These are phyloP conservation scores for Candida maesae DNA, from an alignment of 805 yeast genomes.

Conservation along the genomic window DNA sequence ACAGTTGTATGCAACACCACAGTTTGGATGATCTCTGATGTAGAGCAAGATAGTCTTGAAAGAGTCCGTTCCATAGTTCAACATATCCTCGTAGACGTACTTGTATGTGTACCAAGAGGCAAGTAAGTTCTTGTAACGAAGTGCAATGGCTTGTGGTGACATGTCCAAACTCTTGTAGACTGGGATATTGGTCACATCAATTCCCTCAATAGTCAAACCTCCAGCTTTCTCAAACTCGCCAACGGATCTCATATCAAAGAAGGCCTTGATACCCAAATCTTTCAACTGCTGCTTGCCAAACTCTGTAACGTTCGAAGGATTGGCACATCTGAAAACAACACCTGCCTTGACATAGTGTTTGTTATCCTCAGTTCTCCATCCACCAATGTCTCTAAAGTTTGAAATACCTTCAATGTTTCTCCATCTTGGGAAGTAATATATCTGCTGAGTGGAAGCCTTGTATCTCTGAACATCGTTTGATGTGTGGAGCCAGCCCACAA, in stretches of 20 bases:
- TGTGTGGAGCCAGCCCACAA: conserved; percentile 46
- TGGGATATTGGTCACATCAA: conserved; percentile 50
- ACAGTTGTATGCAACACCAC: conserved; percentile 64
- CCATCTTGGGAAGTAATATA: conserved; percentile 52
- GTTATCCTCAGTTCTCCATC: conserved; percentile 45
- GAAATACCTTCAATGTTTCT: conserved; percentile 60
- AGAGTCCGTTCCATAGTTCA: conserved; percentile 44
- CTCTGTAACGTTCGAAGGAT: conserved; percentile 47
- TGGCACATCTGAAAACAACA: conserved; percentile 60
- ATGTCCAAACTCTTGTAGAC: conserved; percentile 50
- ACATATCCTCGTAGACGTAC: conserved; percentile 56
- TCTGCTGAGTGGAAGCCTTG: conserved; percentile 30
- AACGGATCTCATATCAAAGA: conserved; percentile 67
- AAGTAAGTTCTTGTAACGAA: conserved; percentile 49
- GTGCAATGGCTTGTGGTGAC: conserved; percentile 62
- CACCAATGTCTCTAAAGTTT: conserved; percentile 81
- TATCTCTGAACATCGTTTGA: conserved; percentile 54
- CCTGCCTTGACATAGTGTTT: conserved; percentile 48
- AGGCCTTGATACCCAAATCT: conserved; percentile 43
- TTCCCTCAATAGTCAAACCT: conserved; percentile 41
- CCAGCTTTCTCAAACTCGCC: conserved; percentile 50
- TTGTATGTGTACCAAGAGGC: conserved; percentile 61
- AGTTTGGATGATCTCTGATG: conserved; percentile 51
- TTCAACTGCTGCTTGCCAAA: conserved; percentile 41
- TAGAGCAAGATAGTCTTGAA: conserved; percentile 49